Base-by-base conservation (phyloP, 2,329 filamentous ascomycete genomes). In the Penicillium sp. region DNA sequence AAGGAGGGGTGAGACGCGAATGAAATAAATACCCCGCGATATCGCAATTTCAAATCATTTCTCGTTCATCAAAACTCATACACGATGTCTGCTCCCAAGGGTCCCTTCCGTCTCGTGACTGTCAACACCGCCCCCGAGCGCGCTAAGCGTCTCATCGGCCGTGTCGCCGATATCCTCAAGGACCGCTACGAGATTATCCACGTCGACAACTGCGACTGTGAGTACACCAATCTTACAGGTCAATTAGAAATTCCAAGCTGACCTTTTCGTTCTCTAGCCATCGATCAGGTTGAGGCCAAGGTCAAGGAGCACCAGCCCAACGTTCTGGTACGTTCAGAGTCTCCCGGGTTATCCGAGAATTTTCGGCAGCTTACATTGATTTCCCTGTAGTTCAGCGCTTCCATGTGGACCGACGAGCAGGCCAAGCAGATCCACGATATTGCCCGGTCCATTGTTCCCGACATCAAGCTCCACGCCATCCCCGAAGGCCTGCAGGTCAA, bases 41-140 rank as follows among this genome's bases (percentile, higher is more conserved):
- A 45, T 64, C 60, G 60, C 53, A 27, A 53, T 59, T 49, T 45
- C 13, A 33, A 16, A 7, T 26, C 29, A 9, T 37, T 50, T 44
- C 35, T 29, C 46, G 47, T 22, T n/a, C 22, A 27, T 52, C 37
- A 48, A 47, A 26, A 48, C 55, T 26, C n/a, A 14, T 53, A 33
- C 60, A 62, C 11, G 29, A 72, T 70, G 67, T 63, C 68, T 59
- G 61, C 70, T 55, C 76, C 80, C 14, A 78, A 80, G 62, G 84
- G 84, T 19, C 85, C 85, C 3, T 89, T 81, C 74, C 82, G 78
- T 64, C 80, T 90, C 13, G 82, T 89, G 29, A 90, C 86, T 1
- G 86, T 90, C 62, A 90, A 89, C 74, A 88, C 82, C 1, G 85
- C 82, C 1, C 86, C 87, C 0, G 86, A 88, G 60, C 79, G 86